Conservation (phyloP, 2,329 filamentous ascomycete species). For the Pestalotiopsis sp. region DNA sequence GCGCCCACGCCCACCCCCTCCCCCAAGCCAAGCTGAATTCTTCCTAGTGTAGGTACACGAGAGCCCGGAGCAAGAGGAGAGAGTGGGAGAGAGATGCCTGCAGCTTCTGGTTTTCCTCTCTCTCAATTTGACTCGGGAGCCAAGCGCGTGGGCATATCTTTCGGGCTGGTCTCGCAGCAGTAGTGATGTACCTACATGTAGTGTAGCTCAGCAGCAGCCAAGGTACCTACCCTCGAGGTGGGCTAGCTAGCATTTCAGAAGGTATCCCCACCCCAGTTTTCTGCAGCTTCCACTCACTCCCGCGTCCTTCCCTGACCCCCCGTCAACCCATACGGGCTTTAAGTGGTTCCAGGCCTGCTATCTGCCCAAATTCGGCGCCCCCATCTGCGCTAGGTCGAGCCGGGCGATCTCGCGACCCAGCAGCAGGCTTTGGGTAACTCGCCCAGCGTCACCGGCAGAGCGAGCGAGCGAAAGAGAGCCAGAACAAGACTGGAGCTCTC, state of each 20-base stretch:
- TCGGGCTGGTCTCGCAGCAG: neutral
- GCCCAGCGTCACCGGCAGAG: constrained; percentile 1
- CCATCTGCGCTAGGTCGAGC: constrained; percentile 4
- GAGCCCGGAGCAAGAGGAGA: neutral
- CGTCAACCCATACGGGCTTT: neutral
- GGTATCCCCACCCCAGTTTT: neutral
- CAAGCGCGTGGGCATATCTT: neutral
- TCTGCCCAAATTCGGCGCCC: constrained; percentile 16
- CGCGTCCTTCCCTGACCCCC: neutral
- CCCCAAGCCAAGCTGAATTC: neutral
- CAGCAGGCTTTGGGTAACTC: neutral
- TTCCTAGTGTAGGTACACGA: neutral
- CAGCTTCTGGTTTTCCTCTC: neutral
- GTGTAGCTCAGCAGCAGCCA: no score
- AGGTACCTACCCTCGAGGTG: neutral
- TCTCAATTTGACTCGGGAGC: neutral
- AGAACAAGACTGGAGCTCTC: neutral
- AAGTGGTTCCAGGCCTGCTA: constrained; percentile 14
- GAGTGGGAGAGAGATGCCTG: neutral
- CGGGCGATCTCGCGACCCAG: constrained; percentile 11
- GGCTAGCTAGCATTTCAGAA: neutral
- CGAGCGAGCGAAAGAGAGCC: no score
- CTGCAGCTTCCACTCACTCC: neutral
- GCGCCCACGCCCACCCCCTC: neutral
- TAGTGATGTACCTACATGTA: no score